phyloP scores from a whole-genome alignment of 169 alveolate genomes.

The Hepatocystis sp. region DNA sequence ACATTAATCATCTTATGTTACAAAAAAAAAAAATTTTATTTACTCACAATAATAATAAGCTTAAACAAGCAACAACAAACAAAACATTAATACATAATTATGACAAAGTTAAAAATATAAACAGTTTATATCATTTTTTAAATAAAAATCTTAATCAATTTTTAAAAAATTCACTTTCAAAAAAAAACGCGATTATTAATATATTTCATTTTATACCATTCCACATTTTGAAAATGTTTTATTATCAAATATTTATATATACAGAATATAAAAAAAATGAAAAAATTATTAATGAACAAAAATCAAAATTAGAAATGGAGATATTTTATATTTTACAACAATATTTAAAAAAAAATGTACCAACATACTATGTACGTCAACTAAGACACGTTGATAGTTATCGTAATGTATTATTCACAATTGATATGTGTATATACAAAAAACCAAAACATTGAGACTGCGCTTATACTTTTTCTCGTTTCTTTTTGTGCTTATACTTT shows the following conservation, averaged over 20 bases:
- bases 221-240: conserved; percentile 31
- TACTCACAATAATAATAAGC: no score
- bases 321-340: conserved; percentile 32
- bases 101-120: neutral
- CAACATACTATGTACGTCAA: neutral
- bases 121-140: neutral
- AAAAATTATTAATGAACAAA: conserved; percentile 12
- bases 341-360: conserved; percentile 7
- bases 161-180: conserved; percentile 3
- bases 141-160: neutral
- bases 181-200: conserved; percentile 19
- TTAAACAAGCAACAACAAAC: neutral
- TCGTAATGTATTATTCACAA: conserved; percentile 13
- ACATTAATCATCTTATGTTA: no score
- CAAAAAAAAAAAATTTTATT: no score
- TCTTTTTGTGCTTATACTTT: neutral
- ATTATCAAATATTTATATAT: conserved; percentile 15
- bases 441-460: neutral
- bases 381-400: neutral
- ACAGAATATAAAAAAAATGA: conserved; percentile 5
- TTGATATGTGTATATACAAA: conserved; percentile 9
- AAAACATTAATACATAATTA: neutral
- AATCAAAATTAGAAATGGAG: conserved; percentile 50
- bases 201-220: neutral
- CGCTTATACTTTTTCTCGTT: neutral